phyloP scores from a whole-genome alignment of 1,284 basidiomycete species.

The Marasmius fiardii region DNA sequence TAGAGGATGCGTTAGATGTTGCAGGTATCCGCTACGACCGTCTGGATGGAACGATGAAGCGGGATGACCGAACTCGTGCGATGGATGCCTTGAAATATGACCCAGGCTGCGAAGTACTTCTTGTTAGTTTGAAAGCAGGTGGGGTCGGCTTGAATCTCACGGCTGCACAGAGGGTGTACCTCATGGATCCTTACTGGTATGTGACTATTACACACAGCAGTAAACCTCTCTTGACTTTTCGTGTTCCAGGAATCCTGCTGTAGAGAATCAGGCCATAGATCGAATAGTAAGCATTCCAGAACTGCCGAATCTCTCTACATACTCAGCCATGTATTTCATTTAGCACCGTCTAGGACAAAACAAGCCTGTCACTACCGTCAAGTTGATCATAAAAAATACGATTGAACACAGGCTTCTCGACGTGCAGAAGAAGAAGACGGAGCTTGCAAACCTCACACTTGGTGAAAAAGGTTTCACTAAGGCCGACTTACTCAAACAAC shows the following conservation, averaged over 20 bases:
- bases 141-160: slow-evolving; percentile 96
- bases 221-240: not conserved
- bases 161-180: slow-evolving; percentile 87
- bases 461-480: slow-evolving; percentile 74
- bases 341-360: slow-evolving; percentile 94
- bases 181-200: slow-evolving; percentile 95
- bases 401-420: slow-evolving; percentile 88
- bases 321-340: slow-evolving; percentile 15
- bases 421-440: slow-evolving; percentile 94
- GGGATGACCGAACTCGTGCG: slow-evolving; percentile 86
- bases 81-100: slow-evolving; percentile 90
- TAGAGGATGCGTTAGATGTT: slow-evolving; percentile 86
- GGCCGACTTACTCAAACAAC: slow-evolving; percentile 77
- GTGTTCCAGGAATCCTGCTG: slow-evolving; percentile 83
- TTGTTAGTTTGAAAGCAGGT: slow-evolving; percentile 95
- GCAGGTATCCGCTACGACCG: slow-evolving; percentile 84
- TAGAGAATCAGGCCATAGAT: slow-evolving; percentile 95
- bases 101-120: slow-evolving; percentile 83
- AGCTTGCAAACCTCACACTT: slow-evolving; percentile 87
- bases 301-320: not conserved
- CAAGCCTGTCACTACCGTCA: slow-evolving; percentile 85
- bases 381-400: slow-evolving; percentile 89
- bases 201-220: slow-evolving; percentile 32
- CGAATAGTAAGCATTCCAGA: slow-evolving; percentile 61
- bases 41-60: slow-evolving; percentile 95